These are phyloP conservation scores for Populus ilicifolia DNA, from an alignment of 345 rosid species.

Conservation along the genomic window DNA sequence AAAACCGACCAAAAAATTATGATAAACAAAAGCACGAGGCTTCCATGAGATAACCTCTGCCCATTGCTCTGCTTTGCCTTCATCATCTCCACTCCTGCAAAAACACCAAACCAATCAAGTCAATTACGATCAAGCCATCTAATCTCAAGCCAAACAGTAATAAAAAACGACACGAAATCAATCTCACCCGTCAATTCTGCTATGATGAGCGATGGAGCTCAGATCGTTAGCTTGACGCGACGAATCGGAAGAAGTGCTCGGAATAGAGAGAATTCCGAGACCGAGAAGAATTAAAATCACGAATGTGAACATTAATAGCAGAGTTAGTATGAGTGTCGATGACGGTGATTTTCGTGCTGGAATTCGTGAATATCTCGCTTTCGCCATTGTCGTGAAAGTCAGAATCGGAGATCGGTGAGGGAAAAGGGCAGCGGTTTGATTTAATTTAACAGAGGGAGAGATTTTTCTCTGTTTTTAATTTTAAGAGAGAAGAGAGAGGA, in stretches of 20 bases:
- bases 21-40: constrained; percentile 82
- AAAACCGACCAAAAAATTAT: constrained; percentile 76
- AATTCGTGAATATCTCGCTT: constrained; percentile 51
- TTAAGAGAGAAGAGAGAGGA: not conserved
- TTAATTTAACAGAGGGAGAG: too few relatives aligned
- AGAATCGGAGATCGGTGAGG: not conserved
- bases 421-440: not conserved
- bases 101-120: not conserved
- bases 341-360: constrained; percentile 55
- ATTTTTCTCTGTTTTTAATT: too few relatives aligned
- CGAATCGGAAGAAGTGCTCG: constrained; percentile 45
- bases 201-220: constrained; percentile 55
- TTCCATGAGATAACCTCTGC: constrained; percentile 92
- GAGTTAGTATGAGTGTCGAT: constrained; percentile 47
- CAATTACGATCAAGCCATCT: constrained; percentile 8
- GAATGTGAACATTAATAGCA: constrained; percentile 58
- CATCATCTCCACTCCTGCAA: constrained; percentile 43
- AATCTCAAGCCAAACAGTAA: not conserved
- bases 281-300: constrained; percentile 64
- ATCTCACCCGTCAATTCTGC: constrained; percentile 31
- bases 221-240: constrained; percentile 63
- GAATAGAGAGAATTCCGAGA: constrained; percentile 67
- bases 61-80: constrained; percentile 58
- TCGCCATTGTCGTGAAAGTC: constrained; percentile 40
- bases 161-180: not conserved